Evolutionary conservation across 2,329 filamentous ascomycete species (phyloP).

Genomic region (Xylariaceae sp.): DNA sequence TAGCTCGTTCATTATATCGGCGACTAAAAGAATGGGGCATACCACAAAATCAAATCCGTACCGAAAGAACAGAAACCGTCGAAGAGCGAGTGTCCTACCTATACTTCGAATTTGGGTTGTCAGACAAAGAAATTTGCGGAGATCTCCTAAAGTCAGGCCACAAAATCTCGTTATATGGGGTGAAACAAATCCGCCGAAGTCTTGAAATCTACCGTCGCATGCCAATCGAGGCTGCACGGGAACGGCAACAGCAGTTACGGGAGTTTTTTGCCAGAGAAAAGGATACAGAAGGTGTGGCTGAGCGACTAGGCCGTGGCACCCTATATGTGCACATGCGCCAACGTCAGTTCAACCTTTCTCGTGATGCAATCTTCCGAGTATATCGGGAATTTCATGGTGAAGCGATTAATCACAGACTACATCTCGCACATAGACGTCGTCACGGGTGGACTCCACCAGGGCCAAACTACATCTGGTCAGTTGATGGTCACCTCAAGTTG

Average conservation of each 20-base stretch:
- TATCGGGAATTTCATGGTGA: neutral
- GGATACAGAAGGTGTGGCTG: neutral
- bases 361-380: neutral
- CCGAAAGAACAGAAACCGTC: neutral
- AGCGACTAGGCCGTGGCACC: neutral
- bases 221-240: neutral
- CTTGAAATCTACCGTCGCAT: neutral
- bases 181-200: neutral
- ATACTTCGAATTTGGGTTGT: neutral
- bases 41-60: neutral
- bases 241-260: neutral
- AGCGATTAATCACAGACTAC: neutral
- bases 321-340: neutral
- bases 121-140: neutral
- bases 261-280: neutral
- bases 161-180: neutral
- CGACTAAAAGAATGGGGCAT: neutral
- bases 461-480: neutral
- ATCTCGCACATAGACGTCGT: neutral
- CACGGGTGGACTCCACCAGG: neutral
- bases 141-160: neutral
- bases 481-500: neutral
- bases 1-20: no score
- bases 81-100: neutral
- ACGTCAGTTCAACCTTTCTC: no score